Conservation (phyloP, 257 asterid genomes). For the Gentiana dahurica region DNA sequence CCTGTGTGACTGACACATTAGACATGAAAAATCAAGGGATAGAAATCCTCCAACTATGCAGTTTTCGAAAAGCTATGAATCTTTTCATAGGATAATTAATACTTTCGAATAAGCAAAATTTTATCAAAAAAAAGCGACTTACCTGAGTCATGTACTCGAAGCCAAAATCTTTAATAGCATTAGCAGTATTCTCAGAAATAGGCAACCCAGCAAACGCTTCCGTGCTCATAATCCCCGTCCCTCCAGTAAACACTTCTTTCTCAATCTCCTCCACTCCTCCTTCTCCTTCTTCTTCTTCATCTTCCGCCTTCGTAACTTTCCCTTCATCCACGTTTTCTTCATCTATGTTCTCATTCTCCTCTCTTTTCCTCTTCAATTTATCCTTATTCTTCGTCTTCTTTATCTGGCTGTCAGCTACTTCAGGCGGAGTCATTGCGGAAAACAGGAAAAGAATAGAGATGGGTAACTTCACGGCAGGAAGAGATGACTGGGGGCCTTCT, state of each 20-base stretch:
- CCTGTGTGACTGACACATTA: no score
- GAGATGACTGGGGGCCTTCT: no score
- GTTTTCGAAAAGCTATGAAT: no score
- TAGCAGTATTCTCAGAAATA: constrained; percentile 55
- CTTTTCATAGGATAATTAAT: no score
- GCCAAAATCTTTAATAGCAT: constrained; percentile 63
- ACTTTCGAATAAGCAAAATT: no score
- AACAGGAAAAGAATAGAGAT: no score
- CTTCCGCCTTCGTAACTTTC: constrained; percentile 1
- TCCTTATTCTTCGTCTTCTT: neutral
- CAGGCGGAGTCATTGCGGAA: no score
- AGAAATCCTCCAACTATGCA: neutral
- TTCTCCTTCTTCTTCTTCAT: constrained; percentile 15
- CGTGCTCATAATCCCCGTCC: constrained; percentile 79
- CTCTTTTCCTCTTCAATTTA: constrained; percentile 6
- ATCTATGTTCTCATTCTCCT: constrained; percentile 8
- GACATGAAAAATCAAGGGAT: no score
- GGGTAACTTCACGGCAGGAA: no score
- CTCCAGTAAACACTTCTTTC: constrained; percentile 25
- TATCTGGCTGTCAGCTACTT: constrained; percentile 6
- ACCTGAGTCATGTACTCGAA: constrained; percentile 93
- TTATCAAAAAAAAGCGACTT: neutral
- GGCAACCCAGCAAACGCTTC: constrained; percentile 46
- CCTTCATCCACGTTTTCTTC: constrained; percentile 15
- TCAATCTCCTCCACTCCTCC: constrained; percentile 22